Evolutionary conservation across 345 rosid species (phyloP).

Genomic region (Brassica carinata): DNA sequence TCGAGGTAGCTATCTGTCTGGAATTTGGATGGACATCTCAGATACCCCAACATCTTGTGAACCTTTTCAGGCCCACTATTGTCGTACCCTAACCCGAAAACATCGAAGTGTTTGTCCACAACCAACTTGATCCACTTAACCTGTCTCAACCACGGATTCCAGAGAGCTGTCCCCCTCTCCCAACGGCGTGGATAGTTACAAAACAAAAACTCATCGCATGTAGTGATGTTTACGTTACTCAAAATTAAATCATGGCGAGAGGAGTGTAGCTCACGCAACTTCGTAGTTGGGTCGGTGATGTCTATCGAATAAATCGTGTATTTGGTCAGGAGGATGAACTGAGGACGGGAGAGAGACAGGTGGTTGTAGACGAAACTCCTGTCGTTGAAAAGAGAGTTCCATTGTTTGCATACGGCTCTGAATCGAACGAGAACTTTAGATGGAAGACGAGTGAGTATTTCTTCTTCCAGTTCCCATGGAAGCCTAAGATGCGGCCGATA

Average conservation of each 20-base stretch:
- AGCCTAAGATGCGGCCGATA: neutral
- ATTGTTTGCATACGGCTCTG: neutral
- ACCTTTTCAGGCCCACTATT: neutral
- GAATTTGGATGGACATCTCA: neutral
- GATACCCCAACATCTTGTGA: neutral
- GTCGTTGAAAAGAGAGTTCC: neutral
- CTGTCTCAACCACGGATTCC: neutral
- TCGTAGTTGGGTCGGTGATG: neutral
- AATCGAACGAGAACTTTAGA: neutral
- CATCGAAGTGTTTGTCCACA: neutral
- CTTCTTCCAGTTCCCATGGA: neutral
- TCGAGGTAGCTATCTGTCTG: neutral
- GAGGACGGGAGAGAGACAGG: neutral
- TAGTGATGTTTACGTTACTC: neutral
- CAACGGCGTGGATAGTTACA: neutral
- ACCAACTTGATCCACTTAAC: neutral
- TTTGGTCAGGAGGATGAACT: neutral
- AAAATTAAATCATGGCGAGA: neutral
- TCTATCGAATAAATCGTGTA: neutral
- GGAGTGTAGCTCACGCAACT: neutral
- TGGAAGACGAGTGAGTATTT: conserved; percentile 2
- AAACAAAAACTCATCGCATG: neutral
- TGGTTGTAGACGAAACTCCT: conserved; percentile 1
- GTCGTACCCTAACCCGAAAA: neutral
- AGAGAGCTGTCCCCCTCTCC: neutral